These are phyloP conservation scores for Endotrypanum monterogeii DNA, from an alignment of 208 protist genomes.

Conservation along the genomic window DNA sequence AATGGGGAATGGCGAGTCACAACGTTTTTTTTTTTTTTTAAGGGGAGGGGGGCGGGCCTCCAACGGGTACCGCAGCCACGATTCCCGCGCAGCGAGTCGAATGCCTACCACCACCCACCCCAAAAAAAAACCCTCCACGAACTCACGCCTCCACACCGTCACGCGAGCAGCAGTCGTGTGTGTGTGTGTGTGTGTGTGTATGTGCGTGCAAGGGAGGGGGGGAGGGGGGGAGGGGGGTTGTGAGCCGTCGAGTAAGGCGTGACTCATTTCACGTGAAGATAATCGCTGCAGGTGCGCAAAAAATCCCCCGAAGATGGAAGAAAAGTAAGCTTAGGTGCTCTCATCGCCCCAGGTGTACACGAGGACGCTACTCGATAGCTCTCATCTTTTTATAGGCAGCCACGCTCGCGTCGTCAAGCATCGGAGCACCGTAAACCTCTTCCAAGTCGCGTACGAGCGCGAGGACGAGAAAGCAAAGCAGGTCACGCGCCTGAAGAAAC, in stretches of 20 bases:
- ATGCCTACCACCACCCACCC: too few relatives aligned
- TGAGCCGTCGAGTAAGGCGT: background rate
- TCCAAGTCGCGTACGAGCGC: conserved; percentile 60
- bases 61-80: background rate
- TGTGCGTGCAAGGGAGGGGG: too few relatives aligned
- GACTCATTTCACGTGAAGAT: background rate
- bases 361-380: too few relatives aligned
- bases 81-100: background rate
- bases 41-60: background rate
- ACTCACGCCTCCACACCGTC: background rate
- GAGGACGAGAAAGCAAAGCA: conserved; percentile 36
- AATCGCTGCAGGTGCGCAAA: background rate
- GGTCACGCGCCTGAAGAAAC: conserved; percentile 46
- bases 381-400: conserved; percentile 2
- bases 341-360: background rate
- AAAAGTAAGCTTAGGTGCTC: background rate
- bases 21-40: too few relatives aligned
- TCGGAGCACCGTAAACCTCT: conserved; percentile 53
- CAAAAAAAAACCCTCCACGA: background rate
- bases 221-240: background rate
- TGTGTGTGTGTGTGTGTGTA: too few relatives aligned
- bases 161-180: background rate
- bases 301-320: background rate
- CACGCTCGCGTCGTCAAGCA: conserved; percentile 32
- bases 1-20: too few relatives aligned